These are phyloP conservation scores for Oldenlandia corymbosa DNA, from an alignment of 257 asterid genomes.

Conservation along the genomic window DNA sequence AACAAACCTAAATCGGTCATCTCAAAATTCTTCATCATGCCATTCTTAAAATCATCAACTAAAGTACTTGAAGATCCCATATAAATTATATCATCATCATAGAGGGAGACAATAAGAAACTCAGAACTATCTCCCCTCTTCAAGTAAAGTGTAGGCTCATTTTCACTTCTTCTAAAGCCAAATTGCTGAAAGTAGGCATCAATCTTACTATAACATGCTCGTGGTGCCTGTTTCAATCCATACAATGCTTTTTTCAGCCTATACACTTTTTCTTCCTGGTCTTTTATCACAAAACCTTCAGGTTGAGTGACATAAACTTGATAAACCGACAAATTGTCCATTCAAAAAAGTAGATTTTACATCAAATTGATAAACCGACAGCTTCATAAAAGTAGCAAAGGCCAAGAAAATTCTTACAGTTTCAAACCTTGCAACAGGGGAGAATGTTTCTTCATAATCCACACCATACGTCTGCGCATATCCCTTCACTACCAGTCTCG, in stretches of 20 bases:
- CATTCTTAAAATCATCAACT: neutral
- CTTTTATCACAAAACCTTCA: slow-evolving; percentile 2
- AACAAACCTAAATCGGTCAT: slow-evolving; percentile 1
- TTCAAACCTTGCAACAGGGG: slow-evolving; percentile 4
- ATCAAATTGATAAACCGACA: neutral
- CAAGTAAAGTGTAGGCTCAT: no score
- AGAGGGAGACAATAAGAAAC: slow-evolving; percentile 6
- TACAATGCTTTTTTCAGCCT: neutral
- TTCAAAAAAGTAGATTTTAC: slow-evolving; percentile 2
- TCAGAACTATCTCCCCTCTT: neutral
- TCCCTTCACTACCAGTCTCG: no score
- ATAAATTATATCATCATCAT: slow-evolving; percentile 14
- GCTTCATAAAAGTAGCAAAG: neutral
- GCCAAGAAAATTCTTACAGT: slow-evolving; percentile 1
- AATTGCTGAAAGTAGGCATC: no score
- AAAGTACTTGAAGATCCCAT: neutral
- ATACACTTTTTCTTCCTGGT: neutral
- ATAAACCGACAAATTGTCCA: neutral
- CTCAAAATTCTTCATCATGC: slow-evolving; percentile 12
- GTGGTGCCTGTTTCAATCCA: neutral
- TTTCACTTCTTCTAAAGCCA: no score
- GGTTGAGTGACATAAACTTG: slow-evolving; percentile 5
- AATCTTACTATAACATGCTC: neutral
- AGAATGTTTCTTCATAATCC: neutral
- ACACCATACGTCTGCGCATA: no score